Evolutionary conservation across 2,329 filamentous ascomycete species (phyloP).

Genomic region (Aspergillus intermedius): DNA sequence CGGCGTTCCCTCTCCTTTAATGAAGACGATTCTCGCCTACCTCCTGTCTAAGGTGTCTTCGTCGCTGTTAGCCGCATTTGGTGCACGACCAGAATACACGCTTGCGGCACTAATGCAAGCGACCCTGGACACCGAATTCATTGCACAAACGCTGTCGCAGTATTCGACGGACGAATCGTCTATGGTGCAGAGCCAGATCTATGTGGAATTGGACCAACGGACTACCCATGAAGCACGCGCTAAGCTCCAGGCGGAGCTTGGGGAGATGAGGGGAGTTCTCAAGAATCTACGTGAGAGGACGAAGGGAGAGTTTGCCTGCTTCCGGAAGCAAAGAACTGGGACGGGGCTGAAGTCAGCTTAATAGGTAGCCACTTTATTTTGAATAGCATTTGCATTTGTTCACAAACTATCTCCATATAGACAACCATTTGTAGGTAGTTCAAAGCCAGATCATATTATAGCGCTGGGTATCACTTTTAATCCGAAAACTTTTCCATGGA

Average conservation of each 20-base stretch:
- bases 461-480: conserved; percentile 16
- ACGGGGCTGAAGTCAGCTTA: conserved; percentile 16
- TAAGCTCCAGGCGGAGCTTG: conserved; percentile 75
- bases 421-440: neutral
- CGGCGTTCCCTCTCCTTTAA: conserved; percentile 58
- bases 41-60: conserved; percentile 74
- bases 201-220: conserved; percentile 79
- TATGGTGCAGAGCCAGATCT: conserved; percentile 81
- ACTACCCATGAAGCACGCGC: conserved; percentile 82
- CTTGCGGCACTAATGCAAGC: conserved; percentile 89
- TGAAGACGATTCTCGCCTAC: conserved; percentile 74
- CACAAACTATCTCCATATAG: neutral
- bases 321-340: conserved; percentile 55
- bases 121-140: conserved; percentile 93
- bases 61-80: conserved; percentile 77
- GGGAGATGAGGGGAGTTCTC: conserved; percentile 78
- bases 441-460: conserved; percentile 7
- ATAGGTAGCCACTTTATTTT: neutral
- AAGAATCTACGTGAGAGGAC: conserved; percentile 78
- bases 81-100: conserved; percentile 59
- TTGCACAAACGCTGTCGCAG: conserved; percentile 83
- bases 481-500: conserved; percentile 9
- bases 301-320: conserved; percentile 81
- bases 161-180: conserved; percentile 80
- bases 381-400: neutral